phyloP scores from a whole-genome alignment of 345 rosid species.

The Hypericum perforatum region DNA sequence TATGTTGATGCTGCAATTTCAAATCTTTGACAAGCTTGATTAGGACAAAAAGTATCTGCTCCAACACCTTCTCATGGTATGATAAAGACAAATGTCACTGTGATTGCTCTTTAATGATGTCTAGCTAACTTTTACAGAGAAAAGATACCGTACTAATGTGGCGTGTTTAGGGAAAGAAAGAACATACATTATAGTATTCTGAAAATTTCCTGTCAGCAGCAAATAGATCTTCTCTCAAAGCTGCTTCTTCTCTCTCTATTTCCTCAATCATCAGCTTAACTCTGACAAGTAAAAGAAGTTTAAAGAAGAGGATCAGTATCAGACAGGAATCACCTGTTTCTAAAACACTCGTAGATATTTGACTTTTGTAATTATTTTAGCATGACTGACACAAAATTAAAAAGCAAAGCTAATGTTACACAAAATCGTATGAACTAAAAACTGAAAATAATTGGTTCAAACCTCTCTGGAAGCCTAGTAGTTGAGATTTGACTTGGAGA shows the following conservation, averaged over 20 bases:
- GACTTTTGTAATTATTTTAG: no score
- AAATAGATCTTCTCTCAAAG: constrained; percentile 84
- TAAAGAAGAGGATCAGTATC: no score
- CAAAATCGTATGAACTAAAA: not conserved
- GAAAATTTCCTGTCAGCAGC: constrained; percentile 89
- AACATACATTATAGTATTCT: constrained; percentile 74
- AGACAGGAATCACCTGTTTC: no score
- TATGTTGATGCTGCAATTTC: constrained; percentile 88
- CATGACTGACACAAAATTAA: no score
- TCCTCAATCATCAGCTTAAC: constrained; percentile 89
- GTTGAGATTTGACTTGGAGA: constrained; percentile 57
- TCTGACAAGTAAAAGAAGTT: constrained; percentile 29
- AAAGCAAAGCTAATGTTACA: no score
- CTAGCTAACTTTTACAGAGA: not conserved
- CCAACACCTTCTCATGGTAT: constrained; percentile 55
- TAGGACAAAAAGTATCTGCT: constrained; percentile 91
- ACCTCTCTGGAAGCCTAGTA: constrained; percentile 96
- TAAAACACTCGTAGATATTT: no score
- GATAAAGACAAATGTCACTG: constrained; percentile 9
- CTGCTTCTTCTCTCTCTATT: constrained; percentile 88
- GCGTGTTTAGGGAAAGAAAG: not conserved
- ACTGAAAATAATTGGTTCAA: constrained; percentile 14
- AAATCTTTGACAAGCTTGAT: constrained; percentile 96
- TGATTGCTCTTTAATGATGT: not conserved
- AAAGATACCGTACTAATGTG: not conserved